These are phyloP conservation scores for Pugionium dolabratum DNA, from an alignment of 345 rosid genomes.

Conservation along the genomic window DNA sequence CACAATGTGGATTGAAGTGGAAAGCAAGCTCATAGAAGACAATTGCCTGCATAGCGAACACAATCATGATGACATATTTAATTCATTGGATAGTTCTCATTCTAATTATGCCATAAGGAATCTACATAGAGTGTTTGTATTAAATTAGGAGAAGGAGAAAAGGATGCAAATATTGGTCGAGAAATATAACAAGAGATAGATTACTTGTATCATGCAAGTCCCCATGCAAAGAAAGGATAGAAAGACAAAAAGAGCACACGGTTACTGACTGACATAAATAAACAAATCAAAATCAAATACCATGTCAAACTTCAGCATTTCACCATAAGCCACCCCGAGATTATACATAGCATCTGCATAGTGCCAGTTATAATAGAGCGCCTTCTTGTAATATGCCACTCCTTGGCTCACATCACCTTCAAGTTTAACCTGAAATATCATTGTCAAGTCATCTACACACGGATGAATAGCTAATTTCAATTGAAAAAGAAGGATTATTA, in stretches of 20 bases:
- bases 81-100: conserved; percentile 1
- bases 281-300: conserved; percentile 46
- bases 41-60: conserved; percentile 71
- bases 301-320: conserved; percentile 94
- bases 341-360: conserved; percentile 99
- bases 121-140: conserved; percentile 3
- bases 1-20: conserved; percentile 98
- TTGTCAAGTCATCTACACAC: conserved; percentile 29
- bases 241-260: background rate
- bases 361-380: conserved; percentile 97
- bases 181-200: conserved; percentile 1
- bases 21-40: conserved; percentile 98
- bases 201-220: conserved; percentile 1
- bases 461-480: conserved; percentile 41
- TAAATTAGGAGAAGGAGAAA: background rate
- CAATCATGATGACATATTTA: conserved; percentile 21
- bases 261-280: conserved; percentile 4
- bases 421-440: conserved; percentile 75
- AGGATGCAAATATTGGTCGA: background rate
- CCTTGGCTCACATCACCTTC: conserved; percentile 98
- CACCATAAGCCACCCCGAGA: conserved; percentile 99
- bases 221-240: background rate
- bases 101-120: background rate
- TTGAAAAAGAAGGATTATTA: conserved; percentile 34
- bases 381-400: conserved; percentile 94